Percentiles rank a stretch among this genome's conserved stretches.
These are phyloP conservation scores for Lithocarpus polystachyus DNA, from an alignment of 306 rosid genomes.

Conservation along the genomic window DNA sequence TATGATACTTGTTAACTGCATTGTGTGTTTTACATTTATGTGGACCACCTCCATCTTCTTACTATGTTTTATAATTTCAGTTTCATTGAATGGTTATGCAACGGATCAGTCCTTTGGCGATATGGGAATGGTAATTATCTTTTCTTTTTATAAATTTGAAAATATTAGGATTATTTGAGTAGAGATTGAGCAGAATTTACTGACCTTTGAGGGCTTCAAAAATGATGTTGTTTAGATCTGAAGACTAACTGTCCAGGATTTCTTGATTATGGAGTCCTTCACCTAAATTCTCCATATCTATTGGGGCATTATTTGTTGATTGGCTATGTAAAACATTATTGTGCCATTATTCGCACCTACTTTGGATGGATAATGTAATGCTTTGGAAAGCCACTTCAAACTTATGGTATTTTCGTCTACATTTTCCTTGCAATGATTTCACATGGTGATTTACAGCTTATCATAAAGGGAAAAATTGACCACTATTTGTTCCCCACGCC, in stretches of 20 bases:
- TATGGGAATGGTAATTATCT: slow-evolving; percentile 52
- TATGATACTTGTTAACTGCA: slow-evolving; percentile 13
- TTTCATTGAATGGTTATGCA: slow-evolving; percentile 36
- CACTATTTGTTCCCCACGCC: neutral
- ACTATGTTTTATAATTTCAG: slow-evolving; percentile 52
- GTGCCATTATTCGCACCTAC: neutral
- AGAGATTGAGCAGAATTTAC: slow-evolving; percentile 10
- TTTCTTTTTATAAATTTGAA: neutral
- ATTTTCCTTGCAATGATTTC: neutral
- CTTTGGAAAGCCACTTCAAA: neutral
- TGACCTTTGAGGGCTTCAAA: slow-evolving; percentile 1
- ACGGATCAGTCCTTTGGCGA: slow-evolving; percentile 30
- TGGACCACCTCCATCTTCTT: slow-evolving; percentile 18
- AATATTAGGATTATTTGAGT: slow-evolving; percentile 5
- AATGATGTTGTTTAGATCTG: slow-evolving; percentile 10
- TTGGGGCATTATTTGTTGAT: neutral
- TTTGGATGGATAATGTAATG: neutral
- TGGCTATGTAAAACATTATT: neutral
- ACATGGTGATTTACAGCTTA: neutral
- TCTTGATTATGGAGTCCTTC: neutral
- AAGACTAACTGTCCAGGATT: neutral
- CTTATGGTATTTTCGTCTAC: neutral
- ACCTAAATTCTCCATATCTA: neutral
- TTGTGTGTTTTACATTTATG: slow-evolving; percentile 15
- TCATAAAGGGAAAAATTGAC: neutral